Base-by-base conservation (phyloP, 192 early-diverging fungal species). In the Podila verticillata region DNA sequence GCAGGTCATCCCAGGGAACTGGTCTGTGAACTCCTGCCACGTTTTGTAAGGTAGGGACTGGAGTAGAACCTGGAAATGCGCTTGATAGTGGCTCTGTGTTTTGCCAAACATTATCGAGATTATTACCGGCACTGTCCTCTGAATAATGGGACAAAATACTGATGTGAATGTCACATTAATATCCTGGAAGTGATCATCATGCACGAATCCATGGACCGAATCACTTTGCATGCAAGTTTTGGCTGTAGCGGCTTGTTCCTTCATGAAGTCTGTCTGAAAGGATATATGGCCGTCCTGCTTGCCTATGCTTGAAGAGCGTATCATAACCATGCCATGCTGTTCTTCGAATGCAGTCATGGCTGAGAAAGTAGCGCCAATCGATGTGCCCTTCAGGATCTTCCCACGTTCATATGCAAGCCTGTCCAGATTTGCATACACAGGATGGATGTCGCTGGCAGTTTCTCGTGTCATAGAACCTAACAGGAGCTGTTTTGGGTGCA, bases 121-220 rank as follows among this genome's bases (percentile, higher is more conserved):
- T 13, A 65, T 22, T 1, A 73, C 19, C 12, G 71, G 71, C 1
- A 65, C 31, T 6, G 71, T 61, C n/a, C 63, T 73, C 32, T 66
- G 17, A 5, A 73, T 17, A 17, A 48, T 56, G 8, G 63, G 19
- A 17, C 71, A 73, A 35, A 32, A 61, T 15, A 19, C 57, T 17
- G 71, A 73, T 0, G 71, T 73, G 57, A 73, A 66, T 0, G 71
- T 65, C 8, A 73, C 20, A 24, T 73, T 44, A 19, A 73, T 29
- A 10, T 73, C 63, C 8, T 48, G 20, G 31, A 34, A 61, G 19
- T 61, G 24, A 8, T 28, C 26, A 7, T 65, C 57, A 13, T 22
- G 3, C 2, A 73, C 31, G 7, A 65, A 65, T 7, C 57, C 56
- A 48, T 73, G 71, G 7, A 73, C 44, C 0, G 63, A 65, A 32